Conservation (phyloP, 768 basidiomycete species). For the Mycena latifolia region DNA sequence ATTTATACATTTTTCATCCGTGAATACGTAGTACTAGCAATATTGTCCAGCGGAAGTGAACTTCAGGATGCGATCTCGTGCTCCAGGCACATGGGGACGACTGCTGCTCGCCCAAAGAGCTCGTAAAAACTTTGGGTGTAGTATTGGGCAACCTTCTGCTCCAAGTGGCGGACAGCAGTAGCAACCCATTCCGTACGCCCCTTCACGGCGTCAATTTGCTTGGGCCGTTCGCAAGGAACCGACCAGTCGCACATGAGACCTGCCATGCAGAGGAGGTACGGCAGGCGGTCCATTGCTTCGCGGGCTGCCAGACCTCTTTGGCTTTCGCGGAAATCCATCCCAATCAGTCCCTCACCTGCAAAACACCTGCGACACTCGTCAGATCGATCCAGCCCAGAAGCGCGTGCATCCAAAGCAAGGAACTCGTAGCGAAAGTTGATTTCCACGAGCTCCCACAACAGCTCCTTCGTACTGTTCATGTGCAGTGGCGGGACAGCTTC, state of each 20-base stretch:
- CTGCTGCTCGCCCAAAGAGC: constrained; percentile 18
- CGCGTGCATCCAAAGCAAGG: constrained; percentile 29
- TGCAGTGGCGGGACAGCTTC: constrained; percentile 7
- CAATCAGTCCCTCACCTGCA: constrained; percentile 14
- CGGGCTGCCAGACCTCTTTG: too few species aligned
- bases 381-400: constrained; percentile 16
- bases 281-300: too few species aligned
- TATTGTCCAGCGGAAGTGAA: too few species aligned
- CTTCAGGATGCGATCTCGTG: not conserved
- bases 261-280: too few species aligned
- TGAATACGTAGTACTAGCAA: too few species aligned
- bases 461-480: too few species aligned
- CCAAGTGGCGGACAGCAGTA: not conserved
- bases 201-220: not conserved
- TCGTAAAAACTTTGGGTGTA: constrained; percentile 22
- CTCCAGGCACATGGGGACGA: constrained; percentile 19
- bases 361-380: constrained; percentile 20
- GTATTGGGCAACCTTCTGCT: not conserved
- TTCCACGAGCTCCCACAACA: constrained; percentile 6
- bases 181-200: constrained; percentile 2
- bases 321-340: constrained; percentile 13
- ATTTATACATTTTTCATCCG: too few species aligned
- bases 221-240: constrained; percentile 13
- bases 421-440: constrained; percentile 35
- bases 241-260: too few species aligned